These are phyloP conservation scores for Piedraia hortae DNA, from an alignment of 2,329 filamentous ascomycete genomes.

Conservation along the genomic window DNA sequence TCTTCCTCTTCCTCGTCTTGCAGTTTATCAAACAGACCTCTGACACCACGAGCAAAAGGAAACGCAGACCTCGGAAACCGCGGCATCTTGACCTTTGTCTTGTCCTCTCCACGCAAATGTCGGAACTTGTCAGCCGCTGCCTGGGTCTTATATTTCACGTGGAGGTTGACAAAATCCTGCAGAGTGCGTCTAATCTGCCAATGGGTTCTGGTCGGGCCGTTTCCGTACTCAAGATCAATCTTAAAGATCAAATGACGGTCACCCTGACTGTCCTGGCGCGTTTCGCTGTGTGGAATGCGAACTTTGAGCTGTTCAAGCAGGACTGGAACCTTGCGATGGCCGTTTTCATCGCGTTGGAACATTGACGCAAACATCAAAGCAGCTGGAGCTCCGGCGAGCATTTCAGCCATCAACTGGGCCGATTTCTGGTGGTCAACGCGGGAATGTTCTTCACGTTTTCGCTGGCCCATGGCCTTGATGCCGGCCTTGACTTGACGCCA, in stretches of 20 bases:
- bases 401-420: conserved; percentile 81
- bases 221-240: conserved; percentile 88
- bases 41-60: conserved; percentile 60
- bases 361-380: conserved; percentile 88
- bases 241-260: conserved; percentile 62
- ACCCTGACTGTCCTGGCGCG: conserved; percentile 29
- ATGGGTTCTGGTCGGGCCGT: conserved; percentile 81
- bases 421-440: conserved; percentile 86
- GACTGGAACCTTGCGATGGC: conserved; percentile 81
- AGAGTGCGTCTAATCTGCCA: conserved; percentile 79
- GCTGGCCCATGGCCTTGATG: conserved; percentile 47
- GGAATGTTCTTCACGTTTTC: conserved; percentile 60
- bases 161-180: conserved; percentile 71
- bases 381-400: conserved; percentile 74
- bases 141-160: conserved; percentile 77
- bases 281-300: conserved; percentile 51
- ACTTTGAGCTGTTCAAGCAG: conserved; percentile 86
- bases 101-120: conserved; percentile 37
- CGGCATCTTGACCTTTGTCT: conserved; percentile 46
- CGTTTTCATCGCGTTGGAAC: conserved; percentile 91
- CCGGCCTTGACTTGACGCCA: conserved; percentile 88
- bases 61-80: conserved; percentile 75
- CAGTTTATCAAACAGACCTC: conserved; percentile 26
- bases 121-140: conserved; percentile 62
- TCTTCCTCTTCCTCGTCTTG: conserved; percentile 47